Percentiles rank a stretch among this genome's conserved stretches.
phyloP scores from a whole-genome alignment of 129 eudicot genomes.

The sunflower (Helianthus annuus) region HanXRQr2.0-SUNRISE NC_035437.2:177776966-177777465 shows the following conservation, averaged over 20 bases:
- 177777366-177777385: no score
- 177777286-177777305: no score
- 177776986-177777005: slow-evolving; percentile 89
- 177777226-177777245: no score
- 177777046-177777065: slow-evolving; percentile 74
- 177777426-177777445: no score
- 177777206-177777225: slow-evolving; percentile 86
- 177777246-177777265: no score
- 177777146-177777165: not conserved
- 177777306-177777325: no score
- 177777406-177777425: no score
- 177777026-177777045: slow-evolving; percentile 66
- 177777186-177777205: slow-evolving; percentile 21
- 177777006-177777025: slow-evolving; percentile 91
- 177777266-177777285: no score
- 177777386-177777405: no score
- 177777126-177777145: slow-evolving; percentile 6
- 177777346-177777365: no score
- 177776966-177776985: slow-evolving; percentile 16
- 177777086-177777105: slow-evolving; percentile 83
- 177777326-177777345: no score
- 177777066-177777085: slow-evolving; percentile 96
- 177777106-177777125: slow-evolving; percentile 41
- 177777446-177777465: no score
- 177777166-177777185: not conserved